Conservation (phyloP, 345 rosid species). For the Mangifera indica region DNA sequence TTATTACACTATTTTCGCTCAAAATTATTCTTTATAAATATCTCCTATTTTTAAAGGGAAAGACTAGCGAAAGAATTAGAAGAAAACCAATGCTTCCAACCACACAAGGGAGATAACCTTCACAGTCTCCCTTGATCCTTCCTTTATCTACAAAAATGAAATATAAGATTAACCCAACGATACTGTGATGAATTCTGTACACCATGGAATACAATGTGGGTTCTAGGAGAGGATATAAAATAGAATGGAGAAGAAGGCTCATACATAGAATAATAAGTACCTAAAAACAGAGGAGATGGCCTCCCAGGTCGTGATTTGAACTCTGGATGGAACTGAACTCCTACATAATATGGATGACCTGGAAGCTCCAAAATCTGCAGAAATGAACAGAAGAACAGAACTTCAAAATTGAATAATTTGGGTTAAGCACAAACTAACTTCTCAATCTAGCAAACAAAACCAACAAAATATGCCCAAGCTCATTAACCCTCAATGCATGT, state of each 20-base stretch:
- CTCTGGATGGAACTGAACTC: slow-evolving; percentile 96
- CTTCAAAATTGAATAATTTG: slow-evolving; percentile 4
- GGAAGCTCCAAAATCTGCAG: slow-evolving; percentile 68
- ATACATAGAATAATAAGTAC: slow-evolving; percentile 33
- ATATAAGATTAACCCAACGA: not conserved
- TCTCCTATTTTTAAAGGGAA: not conserved
- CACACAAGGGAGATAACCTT: not conserved
- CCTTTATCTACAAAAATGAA: not conserved
- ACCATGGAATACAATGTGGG: not conserved
- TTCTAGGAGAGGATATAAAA: not conserved
- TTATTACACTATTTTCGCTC: not conserved
- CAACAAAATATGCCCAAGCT: not conserved
- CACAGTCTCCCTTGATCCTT: not conserved
- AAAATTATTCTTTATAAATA: not conserved
- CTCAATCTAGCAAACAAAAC: not conserved
- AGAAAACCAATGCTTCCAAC: not conserved
- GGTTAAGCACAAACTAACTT: not conserved
- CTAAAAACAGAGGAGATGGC: slow-evolving; percentile 88
- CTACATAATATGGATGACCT: slow-evolving; percentile 72
- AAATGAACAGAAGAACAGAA: slow-evolving; percentile 6
- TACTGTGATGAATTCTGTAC: not conserved
- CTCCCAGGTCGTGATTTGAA: slow-evolving; percentile 87
- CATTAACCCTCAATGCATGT: slow-evolving; percentile 5
- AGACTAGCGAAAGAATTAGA: not conserved
- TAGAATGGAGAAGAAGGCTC: not conserved